phyloP scores from a whole-genome alignment of 345 rosid genomes.

The Brassica incana region DNA sequence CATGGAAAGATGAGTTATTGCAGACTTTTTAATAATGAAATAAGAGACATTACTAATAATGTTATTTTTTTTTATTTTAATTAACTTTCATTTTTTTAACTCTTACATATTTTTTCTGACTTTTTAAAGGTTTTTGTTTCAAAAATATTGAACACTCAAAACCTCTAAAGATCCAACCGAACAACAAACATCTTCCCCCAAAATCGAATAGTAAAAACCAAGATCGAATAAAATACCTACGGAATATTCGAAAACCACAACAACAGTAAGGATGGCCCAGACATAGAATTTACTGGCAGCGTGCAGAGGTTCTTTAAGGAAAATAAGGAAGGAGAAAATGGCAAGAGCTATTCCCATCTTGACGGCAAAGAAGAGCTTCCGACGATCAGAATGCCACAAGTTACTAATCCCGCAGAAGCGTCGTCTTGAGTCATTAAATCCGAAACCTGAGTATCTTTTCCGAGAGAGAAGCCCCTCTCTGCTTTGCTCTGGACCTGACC shows the following conservation, averaged over 20 bases:
- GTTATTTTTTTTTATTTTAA: too few relatives aligned
- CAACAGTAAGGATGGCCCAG: slow-evolving; percentile 63
- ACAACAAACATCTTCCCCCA: neutral
- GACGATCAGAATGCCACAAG: slow-evolving; percentile 56
- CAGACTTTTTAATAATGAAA: too few relatives aligned
- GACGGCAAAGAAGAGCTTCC: slow-evolving; percentile 56
- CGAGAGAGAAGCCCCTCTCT: slow-evolving; percentile 60
- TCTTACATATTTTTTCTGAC: too few relatives aligned
- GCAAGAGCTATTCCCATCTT: slow-evolving; percentile 78
- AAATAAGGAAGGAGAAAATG: slow-evolving; percentile 52
- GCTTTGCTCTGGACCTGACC: slow-evolving; percentile 50
- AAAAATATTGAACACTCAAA: neutral
- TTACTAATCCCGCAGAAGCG: slow-evolving; percentile 32
- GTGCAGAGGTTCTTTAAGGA: slow-evolving; percentile 55
- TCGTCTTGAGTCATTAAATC: slow-evolving; percentile 36
- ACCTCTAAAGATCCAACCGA: neutral
- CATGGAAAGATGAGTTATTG: too few relatives aligned
- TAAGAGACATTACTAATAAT: too few relatives aligned
- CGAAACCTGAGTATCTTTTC: slow-evolving; percentile 51
- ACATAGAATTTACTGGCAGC: slow-evolving; percentile 52
- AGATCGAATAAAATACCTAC: slow-evolving; percentile 51
- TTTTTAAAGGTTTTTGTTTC: too few relatives aligned
- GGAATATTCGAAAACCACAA: slow-evolving; percentile 84
- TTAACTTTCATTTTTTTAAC: too few relatives aligned
- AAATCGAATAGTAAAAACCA: neutral